Base-by-base conservation (phyloP, 345 rosid genomes). In the Camelina sativa region DNA sequence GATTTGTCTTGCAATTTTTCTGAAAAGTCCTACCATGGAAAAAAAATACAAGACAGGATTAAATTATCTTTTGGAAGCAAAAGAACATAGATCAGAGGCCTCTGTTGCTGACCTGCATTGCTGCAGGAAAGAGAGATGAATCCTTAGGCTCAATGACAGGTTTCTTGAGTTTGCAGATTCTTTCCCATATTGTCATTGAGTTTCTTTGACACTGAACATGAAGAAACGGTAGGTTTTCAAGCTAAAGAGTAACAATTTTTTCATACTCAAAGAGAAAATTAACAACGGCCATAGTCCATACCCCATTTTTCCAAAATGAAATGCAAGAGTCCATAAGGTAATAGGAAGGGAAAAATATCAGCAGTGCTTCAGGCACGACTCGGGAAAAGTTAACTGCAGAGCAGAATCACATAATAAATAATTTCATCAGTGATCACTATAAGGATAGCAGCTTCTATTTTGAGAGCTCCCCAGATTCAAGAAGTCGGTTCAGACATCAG, bases 81-180 rank as follows among this genome's bases (percentile, higher is more conserved):
- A 70, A 62, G 50, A 48, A 66, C 11, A 20, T 43, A 32, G 66
- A 73, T 48, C 11, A 32, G 59, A 78, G 46, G 53, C 72, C 37
- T 51, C 20, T 44, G 44, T 72, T 62, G 72, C 25, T n/a, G 71
- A 90, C 97, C 96, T 84, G 86, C 83, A 92, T 92, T 56, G 97
- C 87, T 55, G 75, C 52, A 63, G 83, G 82, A 84, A 95, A 92
- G 67, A 89, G 80, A 23, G 97, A 85, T 40, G 97, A 84, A 65
- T 95, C 93, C 81, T 92, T 91, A 74, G 99, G 97, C 81, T 95
- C 99, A 59, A 92, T 84, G 61, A 95, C 94, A 41, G 97, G 97
- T 79, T 84, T 86, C 86, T 95, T 95, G 74, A 85, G 87, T 77
- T 85, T 92, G 84, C 97, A 87, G 34, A 92, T 95, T 84, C 99